Percentiles rank a stretch among this genome's conserved stretches.
phyloP scores from a whole-genome alignment of 2,329 filamentous ascomycete species.

The Didymosphaeria variabile region DNA sequence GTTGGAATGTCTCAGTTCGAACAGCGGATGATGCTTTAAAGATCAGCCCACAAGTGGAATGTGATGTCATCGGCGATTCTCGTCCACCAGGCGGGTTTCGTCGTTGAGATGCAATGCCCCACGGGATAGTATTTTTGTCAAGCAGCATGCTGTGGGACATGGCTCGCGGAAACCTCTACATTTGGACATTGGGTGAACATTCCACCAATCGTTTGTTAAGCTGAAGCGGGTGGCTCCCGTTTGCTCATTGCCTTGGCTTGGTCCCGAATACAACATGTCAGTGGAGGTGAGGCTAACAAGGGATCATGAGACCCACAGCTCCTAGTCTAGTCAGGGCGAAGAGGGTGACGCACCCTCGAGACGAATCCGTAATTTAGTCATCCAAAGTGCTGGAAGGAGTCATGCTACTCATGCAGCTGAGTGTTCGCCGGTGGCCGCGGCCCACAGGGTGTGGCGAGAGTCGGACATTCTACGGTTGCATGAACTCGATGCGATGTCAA shows the following conservation, averaged over 20 bases:
- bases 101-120: not conserved
- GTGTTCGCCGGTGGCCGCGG: not conserved
- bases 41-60: not conserved
- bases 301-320: not conserved
- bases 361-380: not conserved
- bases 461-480: not conserved
- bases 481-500: not conserved
- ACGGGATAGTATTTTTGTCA: not conserved
- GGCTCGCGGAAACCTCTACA: not conserved
- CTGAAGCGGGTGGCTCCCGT: not conserved
- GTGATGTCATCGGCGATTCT: not conserved
- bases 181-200: not conserved
- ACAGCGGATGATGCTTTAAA: not conserved
- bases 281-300: not conserved
- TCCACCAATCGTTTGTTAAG: not conserved
- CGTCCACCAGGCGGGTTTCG: not conserved
- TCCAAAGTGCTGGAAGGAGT: not conserved
- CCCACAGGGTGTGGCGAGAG: not conserved
- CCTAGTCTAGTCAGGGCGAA: slow-evolving; percentile 3
- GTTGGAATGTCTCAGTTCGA: not conserved
- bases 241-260: not conserved
- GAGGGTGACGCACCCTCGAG: not conserved
- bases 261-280: not conserved
- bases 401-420: not conserved
- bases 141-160: slow-evolving; percentile 9